Percentiles rank a stretch among this genome's conserved stretches.
phyloP scores from a whole-genome alignment of 2,329 filamentous ascomycete species.

The Thelonectria blattea region DNA sequence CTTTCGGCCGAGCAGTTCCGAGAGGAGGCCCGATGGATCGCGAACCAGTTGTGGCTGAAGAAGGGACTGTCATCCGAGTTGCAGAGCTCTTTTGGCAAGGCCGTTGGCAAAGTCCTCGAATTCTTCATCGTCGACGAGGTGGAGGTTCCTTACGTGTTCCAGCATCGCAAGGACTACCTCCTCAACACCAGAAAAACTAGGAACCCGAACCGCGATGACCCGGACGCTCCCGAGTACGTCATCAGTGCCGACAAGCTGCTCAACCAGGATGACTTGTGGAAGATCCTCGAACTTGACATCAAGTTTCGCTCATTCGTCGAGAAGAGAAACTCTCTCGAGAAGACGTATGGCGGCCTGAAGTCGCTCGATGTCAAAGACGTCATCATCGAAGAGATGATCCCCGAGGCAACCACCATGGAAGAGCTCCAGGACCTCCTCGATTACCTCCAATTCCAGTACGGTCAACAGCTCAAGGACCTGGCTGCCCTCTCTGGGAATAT shows the following conservation, averaged over 20 bases:
- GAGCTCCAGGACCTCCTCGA: conserved; percentile 97
- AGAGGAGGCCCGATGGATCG: conserved; percentile 92
- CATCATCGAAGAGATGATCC: conserved; percentile 83
- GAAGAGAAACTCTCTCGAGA: conserved; percentile 85
- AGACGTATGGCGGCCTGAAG: conserved; percentile 76
- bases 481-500: conserved; percentile 66
- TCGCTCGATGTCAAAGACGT: conserved; percentile 69
- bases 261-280: conserved; percentile 93
- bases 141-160: conserved; percentile 97
- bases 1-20: conserved; percentile 84
- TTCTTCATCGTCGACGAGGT: conserved; percentile 95
- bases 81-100: conserved; percentile 81
- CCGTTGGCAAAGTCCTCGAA: conserved; percentile 89
- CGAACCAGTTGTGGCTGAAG: conserved; percentile 86
- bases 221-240: conserved; percentile 73
- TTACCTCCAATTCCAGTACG: conserved; percentile 94
- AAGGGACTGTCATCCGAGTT: conserved; percentile 77
- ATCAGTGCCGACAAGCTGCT: conserved; percentile 86
- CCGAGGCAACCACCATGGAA: conserved; percentile 82
- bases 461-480: conserved; percentile 81
- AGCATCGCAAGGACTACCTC: conserved; percentile 96
- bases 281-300: conserved; percentile 91
- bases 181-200: conserved; percentile 81
- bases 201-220: conserved; percentile 67
- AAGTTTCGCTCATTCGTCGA: conserved; percentile 94